Evolutionary conservation across 768 basidiomycete genomes (phyloP), one percentile per base, ranked within the genome.

Genomic region (Collybiopsis luxurians): DNA sequence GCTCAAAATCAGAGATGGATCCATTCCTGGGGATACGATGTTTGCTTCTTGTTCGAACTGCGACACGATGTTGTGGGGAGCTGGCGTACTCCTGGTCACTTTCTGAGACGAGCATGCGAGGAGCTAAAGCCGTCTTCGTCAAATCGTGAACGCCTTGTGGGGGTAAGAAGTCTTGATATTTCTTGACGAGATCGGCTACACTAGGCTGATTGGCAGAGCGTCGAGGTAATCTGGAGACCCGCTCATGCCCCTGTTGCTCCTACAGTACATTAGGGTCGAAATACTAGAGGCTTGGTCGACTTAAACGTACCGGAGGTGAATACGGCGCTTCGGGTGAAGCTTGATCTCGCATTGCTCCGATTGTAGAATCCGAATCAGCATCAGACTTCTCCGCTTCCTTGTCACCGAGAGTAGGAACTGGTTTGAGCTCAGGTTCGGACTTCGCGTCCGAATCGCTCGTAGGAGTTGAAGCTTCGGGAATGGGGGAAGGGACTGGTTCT

Each of bases 111-210:
- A 79, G 71, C 38, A 75, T 67, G 21, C 68, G 72, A 27, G 87
- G 88, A 30, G 86, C 70, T 46, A 90, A 71, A 10, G 90, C 89
- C 6, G 87, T 87, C 69, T 80, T 86, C 2, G 85, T 79, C 21
- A 91, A 75, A 52, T 89, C 87, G 60, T 86, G 83, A 4, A 91
- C 79, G 3, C 87, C 86, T 56, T 83, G 84, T 15, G 87, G 75
- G 49, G 90, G 89, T 9, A 92, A 72, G 59, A 83, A 87, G 59
- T 90, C 86, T 66, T 89, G 87, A 67, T 92, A 92, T 54, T 84
- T 87, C 60, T 82, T 88, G 15, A 95, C 90, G 21, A 95, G 74
- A 60, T 96, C 92, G 15, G 94, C 91, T 0, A 97, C 93, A 58
- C 77, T 86, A 3, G 86, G 79, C 15, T 82, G 82, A 48, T 80